A percentile compares a stretch with the other conserved stretches of the same genome.
Evolutionary conservation across 768 basidiomycete species (phyloP).

Genomic region (Lactarius trivialis): DNA sequence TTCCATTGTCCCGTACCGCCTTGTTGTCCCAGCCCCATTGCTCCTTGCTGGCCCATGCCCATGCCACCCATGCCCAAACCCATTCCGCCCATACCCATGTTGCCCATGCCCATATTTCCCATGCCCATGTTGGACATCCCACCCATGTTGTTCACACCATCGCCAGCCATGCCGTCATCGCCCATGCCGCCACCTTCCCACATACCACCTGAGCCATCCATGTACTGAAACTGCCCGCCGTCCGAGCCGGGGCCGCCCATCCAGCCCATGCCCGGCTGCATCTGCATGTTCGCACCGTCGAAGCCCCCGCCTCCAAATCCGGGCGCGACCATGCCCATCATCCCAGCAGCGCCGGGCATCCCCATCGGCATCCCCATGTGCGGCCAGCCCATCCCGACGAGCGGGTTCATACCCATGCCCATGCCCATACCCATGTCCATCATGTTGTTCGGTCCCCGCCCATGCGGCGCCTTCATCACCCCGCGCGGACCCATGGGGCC

Average conservation of each 20-base stretch:
- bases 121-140: slow-evolving; percentile 22
- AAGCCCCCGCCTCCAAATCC: slow-evolving; percentile 1
- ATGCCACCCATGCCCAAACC: slow-evolving; percentile 22
- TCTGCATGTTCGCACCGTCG: not conserved
- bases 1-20: slow-evolving; percentile 16
- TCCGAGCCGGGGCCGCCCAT: slow-evolving; percentile 22
- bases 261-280: slow-evolving; percentile 30
- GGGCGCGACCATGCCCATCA: slow-evolving; percentile 21
- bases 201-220: slow-evolving; percentile 29
- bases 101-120: slow-evolving; percentile 24
- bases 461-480: slow-evolving; percentile 23
- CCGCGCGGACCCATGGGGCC: slow-evolving; percentile 3
- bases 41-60: not conserved
- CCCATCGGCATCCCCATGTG: slow-evolving; percentile 23
- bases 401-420: slow-evolving; percentile 7
- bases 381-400: slow-evolving; percentile 26
- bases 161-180: slow-evolving; percentile 31
- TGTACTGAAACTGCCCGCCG: slow-evolving; percentile 23
- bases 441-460: slow-evolving; percentile 26
- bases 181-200: slow-evolving; percentile 34
- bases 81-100: slow-evolving; percentile 22
- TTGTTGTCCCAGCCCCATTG: slow-evolving; percentile 18
- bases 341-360: slow-evolving; percentile 18
- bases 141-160: slow-evolving; percentile 20
- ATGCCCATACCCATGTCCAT: slow-evolving; percentile 19